phyloP scores from a whole-genome alignment of 2,329 filamentous ascomycete genomes.

The Colletotrichum spinosum region DNA sequence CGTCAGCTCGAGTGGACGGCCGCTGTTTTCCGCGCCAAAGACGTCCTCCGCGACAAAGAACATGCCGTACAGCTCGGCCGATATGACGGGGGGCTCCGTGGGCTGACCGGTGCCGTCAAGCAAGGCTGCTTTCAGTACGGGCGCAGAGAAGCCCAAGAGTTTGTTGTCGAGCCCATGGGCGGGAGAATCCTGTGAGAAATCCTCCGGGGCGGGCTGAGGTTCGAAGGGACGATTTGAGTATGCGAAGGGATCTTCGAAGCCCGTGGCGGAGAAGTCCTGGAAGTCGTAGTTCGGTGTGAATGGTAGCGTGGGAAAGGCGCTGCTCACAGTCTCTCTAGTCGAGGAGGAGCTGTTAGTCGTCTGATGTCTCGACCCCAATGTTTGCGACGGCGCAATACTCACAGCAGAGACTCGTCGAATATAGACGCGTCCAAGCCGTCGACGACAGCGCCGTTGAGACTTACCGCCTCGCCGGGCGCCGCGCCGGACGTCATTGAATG shows the following conservation, averaged over 20 bases:
- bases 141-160: constrained; percentile 78
- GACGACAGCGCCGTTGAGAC: constrained; percentile 58
- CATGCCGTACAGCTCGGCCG: constrained; percentile 86
- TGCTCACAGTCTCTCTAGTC: constrained; percentile 56
- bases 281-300: constrained; percentile 72
- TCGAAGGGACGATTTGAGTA: constrained; percentile 65
- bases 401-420: constrained; percentile 70
- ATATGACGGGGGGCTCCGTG: constrained; percentile 67
- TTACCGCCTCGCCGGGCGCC: constrained; percentile 59
- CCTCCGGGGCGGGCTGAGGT: constrained; percentile 55
- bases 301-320: constrained; percentile 56
- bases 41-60: constrained; percentile 89
- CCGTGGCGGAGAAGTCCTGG: constrained; percentile 66
- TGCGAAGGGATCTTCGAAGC: constrained; percentile 75
- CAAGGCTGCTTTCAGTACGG: constrained; percentile 69
- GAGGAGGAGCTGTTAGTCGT: constrained; percentile 15
- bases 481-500: constrained; percentile 64
- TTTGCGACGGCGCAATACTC: constrained; percentile 44
- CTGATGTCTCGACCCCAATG: constrained; percentile 27
- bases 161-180: constrained; percentile 74
- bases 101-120: constrained; percentile 74
- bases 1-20: constrained; percentile 81
- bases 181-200: constrained; percentile 59
- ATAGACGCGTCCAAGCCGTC: constrained; percentile 63
- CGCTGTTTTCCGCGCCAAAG: constrained; percentile 69